A percentile compares a stretch with the other conserved stretches of the same genome.
Conservation (phyloP, 371 early-diverging fungal genomes). For the Apophysomyces elegans region DNA sequence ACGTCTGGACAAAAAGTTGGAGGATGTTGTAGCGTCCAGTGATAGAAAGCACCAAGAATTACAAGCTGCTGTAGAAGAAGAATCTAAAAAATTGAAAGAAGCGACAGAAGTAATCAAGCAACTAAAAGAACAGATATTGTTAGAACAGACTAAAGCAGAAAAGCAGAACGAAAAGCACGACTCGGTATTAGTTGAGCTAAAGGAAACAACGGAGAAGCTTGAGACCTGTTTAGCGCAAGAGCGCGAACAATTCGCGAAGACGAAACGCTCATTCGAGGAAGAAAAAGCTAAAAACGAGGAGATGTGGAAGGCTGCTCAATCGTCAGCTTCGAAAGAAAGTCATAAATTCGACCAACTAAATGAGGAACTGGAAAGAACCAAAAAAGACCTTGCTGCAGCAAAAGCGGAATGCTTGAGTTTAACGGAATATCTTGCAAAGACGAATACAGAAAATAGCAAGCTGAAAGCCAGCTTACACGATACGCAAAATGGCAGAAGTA, state of each 20-base stretch:
- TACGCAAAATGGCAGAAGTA: background rate
- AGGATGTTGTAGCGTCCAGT: background rate
- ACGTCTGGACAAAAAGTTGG: conserved; percentile 10
- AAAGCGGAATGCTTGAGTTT: background rate
- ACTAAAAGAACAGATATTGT: conserved; percentile 13
- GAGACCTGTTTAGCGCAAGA: background rate
- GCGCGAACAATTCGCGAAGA: background rate
- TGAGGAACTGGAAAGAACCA: background rate
- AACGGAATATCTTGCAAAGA: background rate
- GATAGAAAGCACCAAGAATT: conserved; percentile 7
- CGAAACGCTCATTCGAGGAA: background rate
- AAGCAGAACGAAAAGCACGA: background rate
- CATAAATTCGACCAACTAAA: background rate
- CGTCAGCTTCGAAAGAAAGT: background rate
- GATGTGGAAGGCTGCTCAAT: background rate
- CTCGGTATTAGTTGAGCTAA: background rate
- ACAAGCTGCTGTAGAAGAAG: background rate
- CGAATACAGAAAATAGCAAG: background rate
- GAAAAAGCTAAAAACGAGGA: background rate
- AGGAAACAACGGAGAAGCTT: background rate
- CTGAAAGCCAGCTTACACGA: background rate
- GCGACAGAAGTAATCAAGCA: conserved; percentile 4
- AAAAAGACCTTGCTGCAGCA: background rate
- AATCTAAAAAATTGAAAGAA: conserved; percentile 9
- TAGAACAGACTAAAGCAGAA: conserved; percentile 11